Evolutionary conservation across 306 rosid species (phyloP).

Genomic region (Vigna angularis): DNA sequence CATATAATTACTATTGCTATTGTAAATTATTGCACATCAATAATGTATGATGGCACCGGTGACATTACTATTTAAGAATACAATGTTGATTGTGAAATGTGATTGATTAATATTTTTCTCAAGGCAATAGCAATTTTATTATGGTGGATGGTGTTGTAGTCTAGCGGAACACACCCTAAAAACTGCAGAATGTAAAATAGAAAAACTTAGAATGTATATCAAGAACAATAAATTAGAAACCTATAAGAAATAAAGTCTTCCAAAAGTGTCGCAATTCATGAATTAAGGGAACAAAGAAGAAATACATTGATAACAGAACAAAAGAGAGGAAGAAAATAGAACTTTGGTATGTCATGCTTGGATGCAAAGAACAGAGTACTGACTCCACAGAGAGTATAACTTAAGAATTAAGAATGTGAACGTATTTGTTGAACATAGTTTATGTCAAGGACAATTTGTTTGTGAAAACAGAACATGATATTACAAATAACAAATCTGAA

Average conservation of each 20-base stretch:
- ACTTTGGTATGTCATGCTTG: neutral
- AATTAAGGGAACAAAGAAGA: neutral
- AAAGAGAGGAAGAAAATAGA: neutral
- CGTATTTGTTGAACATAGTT: neutral
- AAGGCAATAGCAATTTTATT: too few relatives aligned
- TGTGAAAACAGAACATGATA: neutral
- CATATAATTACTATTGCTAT: too few relatives aligned
- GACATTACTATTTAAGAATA: neutral
- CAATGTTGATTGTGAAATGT: constrained; percentile 6
- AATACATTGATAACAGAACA: neutral
- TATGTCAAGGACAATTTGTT: neutral
- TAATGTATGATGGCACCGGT: too few relatives aligned
- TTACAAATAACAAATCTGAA: neutral
- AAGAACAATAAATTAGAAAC: too few relatives aligned
- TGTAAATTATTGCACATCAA: too few relatives aligned
- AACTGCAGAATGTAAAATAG: neutral
- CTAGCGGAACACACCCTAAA: neutral
- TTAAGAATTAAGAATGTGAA: neutral
- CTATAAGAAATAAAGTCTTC: neutral
- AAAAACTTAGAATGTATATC: neutral
- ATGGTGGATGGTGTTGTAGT: neutral
- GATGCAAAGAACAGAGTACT: neutral
- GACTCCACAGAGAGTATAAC: neutral
- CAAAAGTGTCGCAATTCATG: neutral
- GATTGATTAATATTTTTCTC: constrained; percentile 4